These are phyloP conservation scores for Cryphonectria parasitica DNA, from an alignment of 2,329 filamentous ascomycete genomes.

Conservation along the genomic window DNA sequence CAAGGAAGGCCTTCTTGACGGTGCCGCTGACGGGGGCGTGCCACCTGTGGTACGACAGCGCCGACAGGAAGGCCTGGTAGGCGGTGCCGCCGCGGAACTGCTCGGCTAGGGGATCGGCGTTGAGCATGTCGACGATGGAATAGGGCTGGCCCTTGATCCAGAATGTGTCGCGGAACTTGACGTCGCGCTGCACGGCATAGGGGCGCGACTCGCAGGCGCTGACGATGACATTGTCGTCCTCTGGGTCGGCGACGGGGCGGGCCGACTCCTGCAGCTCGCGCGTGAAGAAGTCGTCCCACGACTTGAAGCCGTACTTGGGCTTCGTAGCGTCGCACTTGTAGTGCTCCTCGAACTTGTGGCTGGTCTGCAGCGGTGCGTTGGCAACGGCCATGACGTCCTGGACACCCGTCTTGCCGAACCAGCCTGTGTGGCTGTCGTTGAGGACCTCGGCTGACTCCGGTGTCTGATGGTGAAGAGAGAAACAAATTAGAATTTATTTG, in stretches of 20 bases:
- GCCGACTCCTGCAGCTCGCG: slow-evolving; percentile 56
- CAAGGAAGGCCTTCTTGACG: slow-evolving; percentile 55
- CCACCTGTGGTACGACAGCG: slow-evolving; percentile 73
- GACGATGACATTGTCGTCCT: slow-evolving; percentile 57
- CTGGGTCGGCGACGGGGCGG: slow-evolving; percentile 61
- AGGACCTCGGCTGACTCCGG: slow-evolving; percentile 59
- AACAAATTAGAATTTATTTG: background rate
- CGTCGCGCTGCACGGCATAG: slow-evolving; percentile 54
- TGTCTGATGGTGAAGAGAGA: slow-evolving; percentile 38
- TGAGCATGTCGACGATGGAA: slow-evolving; percentile 66
- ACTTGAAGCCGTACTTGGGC: slow-evolving; percentile 63
- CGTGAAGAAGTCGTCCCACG: slow-evolving; percentile 73
- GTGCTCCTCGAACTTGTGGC: slow-evolving; percentile 60
- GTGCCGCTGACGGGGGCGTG: slow-evolving; percentile 69
- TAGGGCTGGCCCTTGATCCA: slow-evolving; percentile 74
- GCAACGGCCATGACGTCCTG: slow-evolving; percentile 56
- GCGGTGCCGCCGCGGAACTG: slow-evolving; percentile 67
- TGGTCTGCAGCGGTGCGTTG: slow-evolving; percentile 48
- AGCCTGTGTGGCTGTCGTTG: slow-evolving; percentile 49
- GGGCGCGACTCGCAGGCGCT: slow-evolving; percentile 69
- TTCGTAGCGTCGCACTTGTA: slow-evolving; percentile 61
- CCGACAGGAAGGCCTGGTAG: slow-evolving; percentile 72
- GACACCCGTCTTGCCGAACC: slow-evolving; percentile 57
- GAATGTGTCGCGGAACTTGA: slow-evolving; percentile 63
- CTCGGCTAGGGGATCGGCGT: slow-evolving; percentile 53